Conservation (phyloP, 106 monocot species). For the Dioscorea dumetorum region DNA sequence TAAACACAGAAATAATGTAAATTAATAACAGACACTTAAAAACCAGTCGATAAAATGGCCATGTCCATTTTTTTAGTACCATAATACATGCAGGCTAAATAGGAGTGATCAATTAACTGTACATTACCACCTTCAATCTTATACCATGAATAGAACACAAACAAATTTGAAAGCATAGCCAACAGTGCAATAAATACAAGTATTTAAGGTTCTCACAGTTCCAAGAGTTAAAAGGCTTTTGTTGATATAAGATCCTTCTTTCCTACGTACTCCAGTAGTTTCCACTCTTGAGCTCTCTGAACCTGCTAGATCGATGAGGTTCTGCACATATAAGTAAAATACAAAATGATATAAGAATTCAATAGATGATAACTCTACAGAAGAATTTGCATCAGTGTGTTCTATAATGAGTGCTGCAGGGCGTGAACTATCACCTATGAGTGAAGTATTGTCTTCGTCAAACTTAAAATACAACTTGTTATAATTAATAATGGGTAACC, state of each 20-base stretch:
- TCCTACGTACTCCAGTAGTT: conserved; percentile 82
- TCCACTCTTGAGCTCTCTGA: conserved; percentile 97
- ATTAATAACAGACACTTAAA: no score
- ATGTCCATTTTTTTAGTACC: no score
- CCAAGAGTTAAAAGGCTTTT: conserved; percentile 96
- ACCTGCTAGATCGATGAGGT: conserved; percentile 99
- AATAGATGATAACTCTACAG: conserved; percentile 1
- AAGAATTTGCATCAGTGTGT: no score
- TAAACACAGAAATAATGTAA: not conserved
- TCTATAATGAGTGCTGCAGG: no score
- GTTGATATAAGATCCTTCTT: conserved; percentile 94
- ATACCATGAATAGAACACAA: no score
- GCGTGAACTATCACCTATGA: no score
- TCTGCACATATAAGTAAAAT: conserved; percentile 67
- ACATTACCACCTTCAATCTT: no score
- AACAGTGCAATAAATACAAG: no score
- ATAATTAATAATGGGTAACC: not conserved
- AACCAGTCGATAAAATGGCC: no score
- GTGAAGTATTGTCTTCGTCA: conserved; percentile 1
- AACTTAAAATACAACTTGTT: not conserved
- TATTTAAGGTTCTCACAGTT: conserved; percentile 46
- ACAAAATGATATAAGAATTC: conserved; percentile 28
- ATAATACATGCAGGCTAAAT: no score
- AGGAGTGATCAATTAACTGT: no score
- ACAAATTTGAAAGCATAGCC: no score